These are phyloP conservation scores for Aspergillus sp. DNA, from an alignment of 2,329 filamentous ascomycete genomes.

Conservation along the genomic window DNA sequence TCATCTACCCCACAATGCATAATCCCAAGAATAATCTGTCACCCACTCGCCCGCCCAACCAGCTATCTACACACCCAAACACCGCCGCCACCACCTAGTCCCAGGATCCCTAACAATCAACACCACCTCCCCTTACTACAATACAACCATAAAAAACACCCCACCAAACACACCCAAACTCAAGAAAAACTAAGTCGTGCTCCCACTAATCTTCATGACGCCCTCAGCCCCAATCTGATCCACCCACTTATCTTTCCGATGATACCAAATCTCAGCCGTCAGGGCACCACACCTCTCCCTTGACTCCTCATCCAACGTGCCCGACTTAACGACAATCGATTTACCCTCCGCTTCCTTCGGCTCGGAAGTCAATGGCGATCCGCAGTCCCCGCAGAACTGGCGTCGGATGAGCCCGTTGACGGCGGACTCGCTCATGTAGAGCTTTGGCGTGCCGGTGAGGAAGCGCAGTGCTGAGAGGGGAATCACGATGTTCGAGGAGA, in stretches of 20 bases:
- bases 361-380: slow-evolving; percentile 19
- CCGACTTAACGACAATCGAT: slow-evolving; percentile 20
- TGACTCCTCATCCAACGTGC: slow-evolving; percentile 22
- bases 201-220: slow-evolving; percentile 8
- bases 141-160: too few species aligned
- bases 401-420: slow-evolving; percentile 12
- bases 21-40: too few species aligned
- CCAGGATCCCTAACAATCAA: too few species aligned
- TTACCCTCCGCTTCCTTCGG: slow-evolving; percentile 1
- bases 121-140: too few species aligned
- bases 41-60: too few species aligned
- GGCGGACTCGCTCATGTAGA: slow-evolving; percentile 16
- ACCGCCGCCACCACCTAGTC: too few species aligned
- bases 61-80: too few species aligned
- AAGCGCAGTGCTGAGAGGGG: slow-evolving; percentile 13
- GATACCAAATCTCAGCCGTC: slow-evolving; percentile 20
- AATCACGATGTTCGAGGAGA: slow-evolving; percentile 25
- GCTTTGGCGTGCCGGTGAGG: slow-evolving; percentile 20
- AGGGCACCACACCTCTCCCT: slow-evolving; percentile 13
- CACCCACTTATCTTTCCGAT: slow-evolving; percentile 23
- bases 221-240: slow-evolving; percentile 9
- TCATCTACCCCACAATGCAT: too few species aligned
- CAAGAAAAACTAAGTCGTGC: not conserved
- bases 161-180: too few species aligned
- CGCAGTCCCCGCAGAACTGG: slow-evolving; percentile 25